Evolutionary conservation across 2,329 filamentous ascomycete genomes (phyloP).

Genomic region (Macrophomina tecta): DNA sequence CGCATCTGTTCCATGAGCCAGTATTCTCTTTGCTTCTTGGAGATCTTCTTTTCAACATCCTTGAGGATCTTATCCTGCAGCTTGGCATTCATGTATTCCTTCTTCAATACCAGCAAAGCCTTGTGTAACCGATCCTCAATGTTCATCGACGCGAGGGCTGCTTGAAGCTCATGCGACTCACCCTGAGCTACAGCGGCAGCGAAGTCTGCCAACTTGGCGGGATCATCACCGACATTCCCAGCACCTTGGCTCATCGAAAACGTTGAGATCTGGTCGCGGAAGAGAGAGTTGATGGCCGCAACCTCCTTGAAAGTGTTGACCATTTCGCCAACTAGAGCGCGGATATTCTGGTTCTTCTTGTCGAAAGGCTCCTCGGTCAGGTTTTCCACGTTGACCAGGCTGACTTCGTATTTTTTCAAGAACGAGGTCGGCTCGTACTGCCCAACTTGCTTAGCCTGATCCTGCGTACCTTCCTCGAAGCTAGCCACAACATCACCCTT

Average conservation of each 20-base stretch:
- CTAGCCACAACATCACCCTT: conserved; percentile 95
- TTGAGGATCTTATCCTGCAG: conserved; percentile 97
- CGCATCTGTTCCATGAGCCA: conserved; percentile 99
- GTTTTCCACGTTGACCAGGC: conserved; percentile 94
- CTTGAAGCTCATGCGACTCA: conserved; percentile 88
- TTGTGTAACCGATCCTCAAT: conserved; percentile 93
- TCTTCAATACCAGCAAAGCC: conserved; percentile 90
- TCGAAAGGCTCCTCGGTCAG: conserved; percentile 87
- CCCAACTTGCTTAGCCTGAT: conserved; percentile 55
- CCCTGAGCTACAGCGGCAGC: conserved; percentile 91
- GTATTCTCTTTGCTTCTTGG: conserved; percentile 96
- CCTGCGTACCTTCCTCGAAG: conserved; percentile 83
- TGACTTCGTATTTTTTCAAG: conserved; percentile 88
- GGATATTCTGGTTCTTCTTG: conserved; percentile 85
- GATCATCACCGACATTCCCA: conserved; percentile 93
- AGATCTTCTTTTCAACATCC: conserved; percentile 96
- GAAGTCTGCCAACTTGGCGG: conserved; percentile 94
- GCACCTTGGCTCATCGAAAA: conserved; percentile 96
- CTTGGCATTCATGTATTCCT: conserved; percentile 97
- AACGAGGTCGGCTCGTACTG: conserved; percentile 87
- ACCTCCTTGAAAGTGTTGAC: conserved; percentile 99
- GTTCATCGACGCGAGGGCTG: conserved; percentile 85
- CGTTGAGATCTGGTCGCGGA: conserved; percentile 95
- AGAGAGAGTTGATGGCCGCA: conserved; percentile 89
- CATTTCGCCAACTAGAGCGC: conserved; percentile 94